These are phyloP conservation scores for Bruguiera hainesii DNA, from an alignment of 441 rosid species.

Conservation along the genomic window DNA sequence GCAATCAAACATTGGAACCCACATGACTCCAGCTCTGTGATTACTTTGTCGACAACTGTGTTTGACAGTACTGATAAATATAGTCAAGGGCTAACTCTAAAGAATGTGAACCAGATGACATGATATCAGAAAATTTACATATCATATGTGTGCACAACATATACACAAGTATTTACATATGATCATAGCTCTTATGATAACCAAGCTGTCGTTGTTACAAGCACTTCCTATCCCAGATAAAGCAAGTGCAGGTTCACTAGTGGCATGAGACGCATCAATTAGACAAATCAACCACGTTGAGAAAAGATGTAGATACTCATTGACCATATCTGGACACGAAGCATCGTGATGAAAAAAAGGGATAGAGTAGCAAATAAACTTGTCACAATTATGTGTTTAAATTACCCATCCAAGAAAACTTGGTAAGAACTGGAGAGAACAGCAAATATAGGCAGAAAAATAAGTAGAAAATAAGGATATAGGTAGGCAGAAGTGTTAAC, in stretches of 20 bases:
- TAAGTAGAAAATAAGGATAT: slow-evolving; percentile 47
- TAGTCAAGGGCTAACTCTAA: slow-evolving; percentile 40
- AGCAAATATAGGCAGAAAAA: not conserved
- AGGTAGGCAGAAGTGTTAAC: slow-evolving; percentile 76
- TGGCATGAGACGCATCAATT: too few relatives aligned
- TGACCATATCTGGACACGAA: not conserved
- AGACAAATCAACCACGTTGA: too few relatives aligned
- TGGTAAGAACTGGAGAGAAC: not conserved
- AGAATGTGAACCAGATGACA: not conserved
- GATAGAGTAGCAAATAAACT: too few relatives aligned
- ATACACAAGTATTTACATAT: too few relatives aligned
- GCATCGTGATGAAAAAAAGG: too few relatives aligned
- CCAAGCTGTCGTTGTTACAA: too few relatives aligned
- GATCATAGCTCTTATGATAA: too few relatives aligned
- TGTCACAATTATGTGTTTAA: too few relatives aligned
- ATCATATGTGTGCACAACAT: too few relatives aligned
- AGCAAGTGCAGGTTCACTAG: too few relatives aligned
- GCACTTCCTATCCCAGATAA: too few relatives aligned
- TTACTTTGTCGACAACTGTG: slow-evolving; percentile 52
- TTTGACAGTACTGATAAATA: slow-evolving; percentile 45
- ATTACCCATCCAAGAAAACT: not conserved
- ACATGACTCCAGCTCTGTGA: slow-evolving; percentile 58
- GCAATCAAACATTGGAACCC: slow-evolving; percentile 84
- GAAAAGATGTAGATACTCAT: not conserved
- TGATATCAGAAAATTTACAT: too few relatives aligned